Percentiles rank a stretch among this genome's conserved stretches.
phyloP scores from a whole-genome alignment of 192 early-diverging fungal genomes.

The Radiomyces spectabilis region DNA sequence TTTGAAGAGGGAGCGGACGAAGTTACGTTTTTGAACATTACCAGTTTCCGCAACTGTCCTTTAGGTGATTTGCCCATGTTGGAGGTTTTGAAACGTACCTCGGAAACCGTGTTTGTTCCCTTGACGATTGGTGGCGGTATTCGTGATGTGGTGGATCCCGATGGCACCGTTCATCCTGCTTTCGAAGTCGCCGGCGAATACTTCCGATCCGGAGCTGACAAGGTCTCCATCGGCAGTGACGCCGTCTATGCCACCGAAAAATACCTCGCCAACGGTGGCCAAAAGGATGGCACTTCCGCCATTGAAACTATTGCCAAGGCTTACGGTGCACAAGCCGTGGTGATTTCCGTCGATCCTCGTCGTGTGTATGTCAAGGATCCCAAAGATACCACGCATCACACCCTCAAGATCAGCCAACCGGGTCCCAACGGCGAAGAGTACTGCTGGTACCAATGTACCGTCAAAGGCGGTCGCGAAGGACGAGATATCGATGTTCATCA shows the following conservation, averaged over 20 bases:
- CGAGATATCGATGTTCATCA: constrained; percentile 92
- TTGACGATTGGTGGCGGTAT: constrained; percentile 99
- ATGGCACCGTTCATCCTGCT: constrained; percentile 72
- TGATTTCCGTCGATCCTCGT: constrained; percentile 95
- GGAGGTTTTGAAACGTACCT: constrained; percentile 80
- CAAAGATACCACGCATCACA: constrained; percentile 66
- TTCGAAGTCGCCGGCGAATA: constrained; percentile 98
- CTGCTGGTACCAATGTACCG: constrained; percentile 99
- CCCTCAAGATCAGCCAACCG: constrained; percentile 55
- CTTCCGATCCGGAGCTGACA: constrained; percentile 98
- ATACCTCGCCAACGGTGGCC: constrained; percentile 51
- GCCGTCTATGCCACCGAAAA: constrained; percentile 97
- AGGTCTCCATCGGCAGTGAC: constrained; percentile 98
- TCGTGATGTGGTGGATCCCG: constrained; percentile 83
- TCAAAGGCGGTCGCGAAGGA: constrained; percentile 94
- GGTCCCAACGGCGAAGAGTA: constrained; percentile 91
- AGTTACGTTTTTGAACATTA: constrained; percentile 98
- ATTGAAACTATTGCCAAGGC: constrained; percentile 92
- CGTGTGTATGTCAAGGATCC: constrained; percentile 85
- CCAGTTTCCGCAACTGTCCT: constrained; percentile 90
- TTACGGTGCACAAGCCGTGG: constrained; percentile 98
- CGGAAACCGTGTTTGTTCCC: constrained; percentile 95
- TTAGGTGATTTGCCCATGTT: constrained; percentile 93
- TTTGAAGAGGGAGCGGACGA: constrained; percentile 97
- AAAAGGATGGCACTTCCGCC: constrained; percentile 63